A percentile compares a stretch with the other conserved stretches of the same genome.
These are phyloP conservation scores for Tetrastigma voinierianum DNA, from an alignment of 164 flowering plant genomes.

Conservation along the genomic window DNA sequence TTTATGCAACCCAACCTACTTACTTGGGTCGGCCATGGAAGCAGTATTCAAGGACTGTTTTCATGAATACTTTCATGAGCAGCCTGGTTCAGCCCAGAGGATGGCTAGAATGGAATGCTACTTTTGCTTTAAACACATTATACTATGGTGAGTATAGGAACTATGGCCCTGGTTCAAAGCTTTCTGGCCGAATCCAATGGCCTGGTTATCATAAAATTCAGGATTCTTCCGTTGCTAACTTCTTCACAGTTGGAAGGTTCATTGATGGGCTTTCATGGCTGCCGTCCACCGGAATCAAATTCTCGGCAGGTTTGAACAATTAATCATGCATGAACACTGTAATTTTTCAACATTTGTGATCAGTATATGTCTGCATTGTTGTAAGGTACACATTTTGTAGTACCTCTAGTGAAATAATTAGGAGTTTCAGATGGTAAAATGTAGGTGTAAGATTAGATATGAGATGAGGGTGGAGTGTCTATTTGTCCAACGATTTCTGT, in stretches of 20 bases:
- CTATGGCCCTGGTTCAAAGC: slow-evolving; percentile 72
- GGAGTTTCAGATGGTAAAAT: no score
- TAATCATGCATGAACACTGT: slow-evolving; percentile 7
- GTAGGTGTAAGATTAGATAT: no score
- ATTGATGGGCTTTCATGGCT: slow-evolving; percentile 81
- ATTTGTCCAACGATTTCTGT: no score
- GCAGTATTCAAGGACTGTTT: slow-evolving; percentile 75
- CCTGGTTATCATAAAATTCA: slow-evolving; percentile 69
- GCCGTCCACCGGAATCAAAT: slow-evolving; percentile 77
- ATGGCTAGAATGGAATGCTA: slow-evolving; percentile 89
- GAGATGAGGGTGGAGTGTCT: no score
- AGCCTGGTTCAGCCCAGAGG: slow-evolving; percentile 74
- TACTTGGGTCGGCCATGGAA: slow-evolving; percentile 97
- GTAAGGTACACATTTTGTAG: no score
- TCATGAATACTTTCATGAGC: slow-evolving; percentile 74
- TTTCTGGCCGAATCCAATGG: slow-evolving; percentile 71
- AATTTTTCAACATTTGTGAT: no score
- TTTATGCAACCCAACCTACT: slow-evolving; percentile 67
- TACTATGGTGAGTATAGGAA: slow-evolving; percentile 88
- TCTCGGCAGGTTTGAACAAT: slow-evolving; percentile 57
- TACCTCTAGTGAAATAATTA: no score
- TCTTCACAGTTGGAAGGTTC: slow-evolving; percentile 64
- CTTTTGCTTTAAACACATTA: slow-evolving; percentile 61
- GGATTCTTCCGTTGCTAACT: slow-evolving; percentile 50
- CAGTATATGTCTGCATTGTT: no score